Evolutionary conservation across 2,329 filamentous ascomycete species (phyloP).

Genomic region (Cyclaneusma minus): DNA sequence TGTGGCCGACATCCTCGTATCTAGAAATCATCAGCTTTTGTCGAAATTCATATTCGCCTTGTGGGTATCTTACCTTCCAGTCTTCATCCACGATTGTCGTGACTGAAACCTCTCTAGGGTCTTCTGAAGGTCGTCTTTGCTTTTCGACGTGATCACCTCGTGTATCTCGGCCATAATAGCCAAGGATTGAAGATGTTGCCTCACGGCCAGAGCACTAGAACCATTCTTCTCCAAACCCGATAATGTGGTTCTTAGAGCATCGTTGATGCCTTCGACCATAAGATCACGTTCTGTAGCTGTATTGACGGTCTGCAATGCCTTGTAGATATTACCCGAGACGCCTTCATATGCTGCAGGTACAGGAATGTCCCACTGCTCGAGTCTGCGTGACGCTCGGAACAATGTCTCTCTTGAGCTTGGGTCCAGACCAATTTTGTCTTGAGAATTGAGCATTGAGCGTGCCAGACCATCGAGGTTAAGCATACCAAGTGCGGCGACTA

Average conservation of each 20-base stretch:
- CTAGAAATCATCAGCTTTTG: slow-evolving; percentile 28
- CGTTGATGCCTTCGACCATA: slow-evolving; percentile 43
- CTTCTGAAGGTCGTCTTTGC: slow-evolving; percentile 41
- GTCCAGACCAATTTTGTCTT: slow-evolving; percentile 42
- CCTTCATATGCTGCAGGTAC: slow-evolving; percentile 47
- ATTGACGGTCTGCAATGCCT: slow-evolving; percentile 64
- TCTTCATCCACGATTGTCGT: slow-evolving; percentile 67
- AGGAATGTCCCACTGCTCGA: slow-evolving; percentile 87
- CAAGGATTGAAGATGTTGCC: slow-evolving; percentile 42
- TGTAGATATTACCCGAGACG: slow-evolving; percentile 58
- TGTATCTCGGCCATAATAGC: slow-evolving; percentile 70
- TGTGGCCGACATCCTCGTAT: slow-evolving; percentile 62
- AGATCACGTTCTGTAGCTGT: slow-evolving; percentile 40
- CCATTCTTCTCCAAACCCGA: slow-evolving; percentile 32
- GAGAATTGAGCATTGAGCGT: slow-evolving; percentile 57
- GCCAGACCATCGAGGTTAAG: slow-evolving; percentile 79
- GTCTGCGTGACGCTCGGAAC: slow-evolving; percentile 62
- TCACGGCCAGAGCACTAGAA: slow-evolving; percentile 33
- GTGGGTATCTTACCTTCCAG: slow-evolving; percentile 47
- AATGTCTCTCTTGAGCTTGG: slow-evolving; percentile 52
- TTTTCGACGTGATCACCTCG: slow-evolving; percentile 51
- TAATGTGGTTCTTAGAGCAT: slow-evolving; percentile 47
- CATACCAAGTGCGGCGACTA: slow-evolving; percentile 63
- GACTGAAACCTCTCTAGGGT: slow-evolving; percentile 47
- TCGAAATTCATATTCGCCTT: neutral